Base-by-base conservation (phyloP, 2,329 filamentous ascomycete genomes). In the Nemania abortiva region DNA sequence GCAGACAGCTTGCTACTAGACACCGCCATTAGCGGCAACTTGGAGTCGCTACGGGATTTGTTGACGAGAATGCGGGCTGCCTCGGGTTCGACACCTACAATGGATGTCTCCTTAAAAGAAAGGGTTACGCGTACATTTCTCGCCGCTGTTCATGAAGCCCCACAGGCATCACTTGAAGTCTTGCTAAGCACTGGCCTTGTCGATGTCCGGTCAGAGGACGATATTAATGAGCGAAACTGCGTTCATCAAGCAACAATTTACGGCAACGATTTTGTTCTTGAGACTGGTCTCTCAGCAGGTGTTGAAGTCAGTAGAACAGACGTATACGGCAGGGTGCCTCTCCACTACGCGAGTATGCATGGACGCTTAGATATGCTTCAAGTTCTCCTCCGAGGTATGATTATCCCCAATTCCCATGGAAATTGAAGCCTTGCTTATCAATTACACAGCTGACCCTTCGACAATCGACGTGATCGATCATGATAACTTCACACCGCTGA, bases 311-410 rank as follows among this genome's bases (percentile, higher is more conserved):
- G 90, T 65, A 88, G 92, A 60, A 92, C 92, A 2, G 96, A 99
- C 82, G 95, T 98, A 6, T 99, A 99, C 79, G 96, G 96, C 9
- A 88, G 96, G 57, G 92, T 97, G 69, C 95, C 96, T 29, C 83
- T 99, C 42, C 96, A 99, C 78, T 99, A 99, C 82, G 95, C 96
- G 15, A 97, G 94, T 79, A 95, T 98, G 88, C 94, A 98, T 82
- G 96, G 96, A 5, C 89, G 93, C 54, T 86, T 97, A 22, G 92
- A 93, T 63, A 94, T 97, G 89, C 88, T 97, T 31, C 88, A 93
- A 73, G 87, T 89, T 52, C 85, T 98, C 22, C 83, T 97, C 59
- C 83, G 87, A 71, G 89, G 89, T 90, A 81, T 76, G 80, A 73
- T 54, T 42, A 50, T 29, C 15, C 31, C 42, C 34, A 18, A 18